Evolutionary conservation across 148 eudicot genomes (phyloP), one percentile per base, ranked within the genome.

Genomic region (Tetragonia tetragonoides): DNA sequence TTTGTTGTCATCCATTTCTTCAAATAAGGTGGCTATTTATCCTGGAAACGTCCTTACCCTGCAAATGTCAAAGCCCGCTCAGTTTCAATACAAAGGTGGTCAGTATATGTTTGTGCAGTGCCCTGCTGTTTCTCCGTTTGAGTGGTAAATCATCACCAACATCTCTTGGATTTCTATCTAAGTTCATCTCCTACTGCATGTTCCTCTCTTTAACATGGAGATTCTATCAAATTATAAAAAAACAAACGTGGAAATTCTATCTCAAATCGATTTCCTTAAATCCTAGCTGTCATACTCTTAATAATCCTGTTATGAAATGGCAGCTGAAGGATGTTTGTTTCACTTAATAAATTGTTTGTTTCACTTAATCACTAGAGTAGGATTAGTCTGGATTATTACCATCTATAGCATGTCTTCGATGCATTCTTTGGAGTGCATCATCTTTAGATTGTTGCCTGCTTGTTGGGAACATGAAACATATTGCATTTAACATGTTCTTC

Each of bases 81-180:
- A 90, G 66, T 95, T 93, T 66, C 88, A 88, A 57, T 91, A 93
- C 77, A 95, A 88, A 86, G 91, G 99, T 87, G 99, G 99, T 41
- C 99, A 95, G 74, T 95, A 95, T 79, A 93, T 95, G 95, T 95
- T 93, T 77, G 98, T 93, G 77, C 93, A 95, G 80, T 95, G 99
- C 84, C 98, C 99, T 39, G 91, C 87, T 70, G 92, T 95, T 84
- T 95, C 99, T 83, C 89, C 97, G 72, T 93, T 93, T 68, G 95
- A 96, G 74, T 96, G 99, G 99, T 96, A 89, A 89, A 40, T 41
- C 20, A 47, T 75, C 68, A 28, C 42, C 17, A 68, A 38, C 66
- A 37, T 60, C 66, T 68, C 39, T 66, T 72, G 16, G 4, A 71
- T 40, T 56, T 2, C 62, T 40, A 59, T 6, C 42, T 40, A 53